Base-by-base conservation (phyloP, 2,329 filamentous ascomycete species). In the Coniochaeta hoffmannii region DNA sequence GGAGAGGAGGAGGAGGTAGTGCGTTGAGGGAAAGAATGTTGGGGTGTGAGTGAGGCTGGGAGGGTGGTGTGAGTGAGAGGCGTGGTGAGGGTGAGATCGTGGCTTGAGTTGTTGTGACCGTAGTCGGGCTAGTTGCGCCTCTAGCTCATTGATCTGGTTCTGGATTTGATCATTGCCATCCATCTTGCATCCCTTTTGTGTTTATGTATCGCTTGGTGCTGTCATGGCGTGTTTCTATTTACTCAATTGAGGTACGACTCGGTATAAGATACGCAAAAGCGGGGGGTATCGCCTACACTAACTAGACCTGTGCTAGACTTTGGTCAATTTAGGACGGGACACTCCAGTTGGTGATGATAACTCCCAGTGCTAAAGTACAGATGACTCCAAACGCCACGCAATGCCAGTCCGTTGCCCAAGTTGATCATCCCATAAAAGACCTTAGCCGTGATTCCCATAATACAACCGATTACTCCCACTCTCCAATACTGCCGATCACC, bases 1-100 rank as follows among this genome's bases (percentile, higher is more conserved):
- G 51, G 93, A 83, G 3, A 94, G 78, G 31, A 93, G 81, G 32
- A 93, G 81, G 35, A 91, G 81, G 61, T 87, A 86, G 70, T 93
- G 89, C 28, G 79, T 66, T 24, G 69, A 61, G 31, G 63, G 55
- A 57, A 59, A n/a, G 19, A 59, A 30, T 50, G 31, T 22, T 38
- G 54, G 30, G 3, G 52, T 36, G 54, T 54, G 50, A 56, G 60
- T 55, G 17, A 10, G 41, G 41, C 49, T 56, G 35, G 50, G 55
- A 44, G 24, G 55, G 30, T 56, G 58, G 49, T 28, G 57, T 17
- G 32, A 31, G 6, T 12, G 54, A 22, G 26, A 44, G 19, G 26
- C 53, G 17, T 28, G 30, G 46, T 30, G 32, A 31, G 28, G 19
- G 11, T 19, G 26, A 34, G 49, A 51, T 15, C 22, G 22, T n/a